Conservation (phyloP, 306 rosid species). For the Gastrolobium bilobum region DNA sequence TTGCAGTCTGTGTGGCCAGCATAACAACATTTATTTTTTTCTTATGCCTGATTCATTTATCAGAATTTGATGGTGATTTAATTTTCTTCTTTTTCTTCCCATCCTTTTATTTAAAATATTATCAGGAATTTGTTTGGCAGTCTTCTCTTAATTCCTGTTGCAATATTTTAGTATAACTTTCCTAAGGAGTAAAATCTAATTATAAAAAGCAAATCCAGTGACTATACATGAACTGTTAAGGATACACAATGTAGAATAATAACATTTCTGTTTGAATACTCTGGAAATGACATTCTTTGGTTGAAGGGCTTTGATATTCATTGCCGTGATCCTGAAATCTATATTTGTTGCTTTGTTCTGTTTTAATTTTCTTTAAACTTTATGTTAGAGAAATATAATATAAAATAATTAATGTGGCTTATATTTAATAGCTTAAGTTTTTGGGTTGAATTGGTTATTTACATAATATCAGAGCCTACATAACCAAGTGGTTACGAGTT, state of each 20-base stretch:
- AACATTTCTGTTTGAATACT: background rate
- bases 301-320: background rate
- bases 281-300: slow-evolving; percentile 24
- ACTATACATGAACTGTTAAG: slow-evolving; percentile 3
- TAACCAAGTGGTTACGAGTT: too few species aligned
- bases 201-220: slow-evolving; percentile 1
- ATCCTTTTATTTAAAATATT: background rate
- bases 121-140: slow-evolving; percentile 1
- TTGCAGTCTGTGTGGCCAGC: background rate
- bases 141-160: slow-evolving; percentile 7
- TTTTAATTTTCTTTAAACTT: slow-evolving; percentile 29
- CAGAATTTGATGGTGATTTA: background rate
- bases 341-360: background rate
- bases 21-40: slow-evolving; percentile 2
- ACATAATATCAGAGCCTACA: too few species aligned
- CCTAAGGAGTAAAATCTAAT: slow-evolving; percentile 24
- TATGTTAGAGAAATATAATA: too few species aligned
- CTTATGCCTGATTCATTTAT: background rate
- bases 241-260: background rate
- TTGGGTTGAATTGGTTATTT: too few species aligned
- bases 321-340: slow-evolving; percentile 1
- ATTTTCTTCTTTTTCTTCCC: background rate
- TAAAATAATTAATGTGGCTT: too few species aligned
- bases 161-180: slow-evolving; percentile 28
- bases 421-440: too few species aligned